phyloP scores from a whole-genome alignment of 73 alveolate genomes.

The Paramecium biaurelia region DNA sequence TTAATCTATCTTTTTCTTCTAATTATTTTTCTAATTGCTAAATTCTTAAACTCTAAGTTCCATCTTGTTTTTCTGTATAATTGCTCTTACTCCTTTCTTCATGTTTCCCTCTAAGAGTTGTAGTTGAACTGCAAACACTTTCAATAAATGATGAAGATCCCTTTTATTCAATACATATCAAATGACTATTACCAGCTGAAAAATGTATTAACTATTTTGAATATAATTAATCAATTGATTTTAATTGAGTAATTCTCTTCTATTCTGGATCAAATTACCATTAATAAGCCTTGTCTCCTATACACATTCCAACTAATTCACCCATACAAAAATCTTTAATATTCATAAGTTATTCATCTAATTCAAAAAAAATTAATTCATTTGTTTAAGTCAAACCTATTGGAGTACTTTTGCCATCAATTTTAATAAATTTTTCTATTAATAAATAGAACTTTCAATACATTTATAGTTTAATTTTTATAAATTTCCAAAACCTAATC shows the following conservation, averaged over 20 bases:
- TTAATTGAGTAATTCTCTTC: not conserved
- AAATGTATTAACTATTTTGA: not conserved
- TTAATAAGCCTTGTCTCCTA: not conserved
- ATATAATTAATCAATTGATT: not conserved
- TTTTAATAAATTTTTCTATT: not conserved
- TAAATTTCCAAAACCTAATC: conserved; percentile 28
- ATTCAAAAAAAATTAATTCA: conserved; percentile 9
- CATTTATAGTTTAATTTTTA: not conserved
- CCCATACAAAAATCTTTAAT: conserved; percentile 21
- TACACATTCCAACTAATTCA: not conserved
- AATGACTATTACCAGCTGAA: not conserved
- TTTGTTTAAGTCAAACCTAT: not conserved
- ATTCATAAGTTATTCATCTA: not conserved
- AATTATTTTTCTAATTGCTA: not conserved
- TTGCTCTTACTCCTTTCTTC: conserved; percentile 39
- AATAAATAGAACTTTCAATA: not conserved
- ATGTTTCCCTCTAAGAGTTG: conserved; percentile 12
- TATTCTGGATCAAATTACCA: conserved; percentile 13
- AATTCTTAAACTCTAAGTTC: not conserved
- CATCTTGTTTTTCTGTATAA: not conserved
- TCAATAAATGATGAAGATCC: not conserved
- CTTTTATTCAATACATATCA: not conserved
- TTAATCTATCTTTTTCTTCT: conserved; percentile 7
- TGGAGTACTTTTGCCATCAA: not conserved
- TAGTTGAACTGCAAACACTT: not conserved